Evolutionary conservation across 805 yeast species (phyloP), one percentile per base, ranked within the genome.

Genomic region (Wickerhamiella qilinensis): DNA sequence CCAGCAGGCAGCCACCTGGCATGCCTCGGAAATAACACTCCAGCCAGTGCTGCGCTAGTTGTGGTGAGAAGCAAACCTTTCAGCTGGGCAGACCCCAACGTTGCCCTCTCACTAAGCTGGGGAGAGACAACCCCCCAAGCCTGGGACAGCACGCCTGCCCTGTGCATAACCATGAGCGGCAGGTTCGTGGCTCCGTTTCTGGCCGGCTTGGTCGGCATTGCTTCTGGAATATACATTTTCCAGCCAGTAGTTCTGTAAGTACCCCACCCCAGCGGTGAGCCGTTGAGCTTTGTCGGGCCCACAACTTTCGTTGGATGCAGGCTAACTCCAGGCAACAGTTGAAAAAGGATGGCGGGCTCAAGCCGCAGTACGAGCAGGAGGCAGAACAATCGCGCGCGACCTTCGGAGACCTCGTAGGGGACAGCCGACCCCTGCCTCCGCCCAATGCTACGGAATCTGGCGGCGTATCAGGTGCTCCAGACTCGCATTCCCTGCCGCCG

Each of bases 221-320:
- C 46, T 12, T 40, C 50, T 14, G 54, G 54, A 7, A 32, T 48
- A 8, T 50, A 50, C 38, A 48, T 46, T 17, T 50, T 50, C 45
- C 52, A 47, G 42, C 54, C 54, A 3, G 27, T 50, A 32, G 43
- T 50, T 18, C 46, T 50, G 54, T 48, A 50, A 46, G 54, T 50
- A 34, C 25, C 15, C 5, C 8, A 29, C 7, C 18, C 11, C 32
- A 14, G 3, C 19, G n/a, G 3, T n/a, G n/a, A 17, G 20, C 9
- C 15, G 28, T 9, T 6, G 15, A 29, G 7, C 15, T 14, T 9
- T n/a, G 16, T 7, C 8, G 12, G 12, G 11, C 31, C 8, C 6
- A 7, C 17, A 17, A 17, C 8, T 7, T 7, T 14, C 15, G 12
- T 29, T 9, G 9, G 28, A 14, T 14, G 14, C 28, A 17, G 21